Base-by-base conservation (phyloP, 495 filamentous ascomycete species). In the Daldinia childiae region DNA sequence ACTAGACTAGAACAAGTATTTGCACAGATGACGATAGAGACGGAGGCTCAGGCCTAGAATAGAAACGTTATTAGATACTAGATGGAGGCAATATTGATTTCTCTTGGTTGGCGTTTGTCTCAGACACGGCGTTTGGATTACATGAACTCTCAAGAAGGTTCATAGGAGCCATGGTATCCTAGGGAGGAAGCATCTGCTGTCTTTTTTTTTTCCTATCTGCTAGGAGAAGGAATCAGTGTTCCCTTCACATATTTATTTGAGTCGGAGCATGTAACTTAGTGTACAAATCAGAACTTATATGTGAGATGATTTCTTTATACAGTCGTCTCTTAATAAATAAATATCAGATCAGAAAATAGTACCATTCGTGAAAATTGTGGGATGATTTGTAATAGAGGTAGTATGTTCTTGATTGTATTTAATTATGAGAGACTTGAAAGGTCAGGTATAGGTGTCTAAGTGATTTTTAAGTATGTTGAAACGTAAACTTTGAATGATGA, bases 1-100 rank as follows among this genome's bases (percentile, higher is more conserved):
- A 65, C 5, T 58, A 62, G 41, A 62, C n/a, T 57, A 66, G 62
- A 48, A 21, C 6, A 38, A 32, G 57, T 39, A 36, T 48, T 48
- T 54, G 61, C 39, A 68, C 56, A 71, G 17, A 68, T 5, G 45
- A 61, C 24, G 56, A 58, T 74, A 77, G 62, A 77, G 69, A 57
- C 15, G 75, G 75, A 1, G 56, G 75, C 72, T 69, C 75, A 67
- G 63, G 72, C 75, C 66, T 36, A 15, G 61, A 45, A 61, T 61
- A 62, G 61, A 65, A 43, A 38, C 17, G 58, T 24, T 39, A 50
- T 51, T 17, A 61, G 36, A 32, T 30, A 59, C 14, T 64, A 64
- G 50, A 68, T 39, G 21, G 38, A 36, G 38, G 26, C 36, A 12
- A 26, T n/a, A 11, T 45, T 51, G 51, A 11, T 58, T 36, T 64